Conservation (phyloP, 176 grass and related monocot species). For the Ampelocalamus luodianensis region DNA sequence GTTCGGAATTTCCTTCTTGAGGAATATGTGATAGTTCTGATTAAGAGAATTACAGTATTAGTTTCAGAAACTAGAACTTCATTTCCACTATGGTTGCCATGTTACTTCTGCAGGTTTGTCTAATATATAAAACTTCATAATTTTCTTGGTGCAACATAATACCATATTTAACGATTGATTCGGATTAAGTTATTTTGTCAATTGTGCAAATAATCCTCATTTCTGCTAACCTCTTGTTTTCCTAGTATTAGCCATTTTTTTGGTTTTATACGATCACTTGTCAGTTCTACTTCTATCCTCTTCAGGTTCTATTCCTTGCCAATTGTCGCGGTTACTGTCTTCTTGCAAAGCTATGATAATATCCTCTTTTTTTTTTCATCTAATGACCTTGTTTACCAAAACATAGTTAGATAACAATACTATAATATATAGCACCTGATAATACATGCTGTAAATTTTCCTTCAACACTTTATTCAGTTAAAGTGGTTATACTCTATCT, state of each 20-base stretch:
- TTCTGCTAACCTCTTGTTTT: not conserved
- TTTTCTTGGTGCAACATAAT: conserved; percentile 16
- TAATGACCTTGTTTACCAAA: not conserved
- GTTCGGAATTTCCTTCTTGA: conserved; percentile 10
- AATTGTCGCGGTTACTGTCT: not conserved
- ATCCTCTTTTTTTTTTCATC: not conserved
- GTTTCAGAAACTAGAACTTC: not conserved
- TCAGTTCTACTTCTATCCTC: not conserved
- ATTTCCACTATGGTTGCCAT: not conserved
- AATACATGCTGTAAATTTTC: not conserved
- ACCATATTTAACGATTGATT: not conserved
- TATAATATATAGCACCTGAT: not conserved
- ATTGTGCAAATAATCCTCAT: not conserved
- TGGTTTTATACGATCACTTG: not conserved
- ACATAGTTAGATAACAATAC: not conserved
- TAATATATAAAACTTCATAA: not conserved
- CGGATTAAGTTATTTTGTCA: not conserved
- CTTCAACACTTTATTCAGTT: not conserved
- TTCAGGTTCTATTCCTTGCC: not conserved
- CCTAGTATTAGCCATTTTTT: not conserved
- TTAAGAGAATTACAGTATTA: not conserved
- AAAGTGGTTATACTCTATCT: not conserved
- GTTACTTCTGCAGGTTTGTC: not conserved
- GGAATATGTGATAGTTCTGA: not conserved
- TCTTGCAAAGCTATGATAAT: not conserved